Evolutionary conservation across 2,329 filamentous ascomycete genomes (phyloP).

Genomic region (Lachnellula suecica): DNA sequence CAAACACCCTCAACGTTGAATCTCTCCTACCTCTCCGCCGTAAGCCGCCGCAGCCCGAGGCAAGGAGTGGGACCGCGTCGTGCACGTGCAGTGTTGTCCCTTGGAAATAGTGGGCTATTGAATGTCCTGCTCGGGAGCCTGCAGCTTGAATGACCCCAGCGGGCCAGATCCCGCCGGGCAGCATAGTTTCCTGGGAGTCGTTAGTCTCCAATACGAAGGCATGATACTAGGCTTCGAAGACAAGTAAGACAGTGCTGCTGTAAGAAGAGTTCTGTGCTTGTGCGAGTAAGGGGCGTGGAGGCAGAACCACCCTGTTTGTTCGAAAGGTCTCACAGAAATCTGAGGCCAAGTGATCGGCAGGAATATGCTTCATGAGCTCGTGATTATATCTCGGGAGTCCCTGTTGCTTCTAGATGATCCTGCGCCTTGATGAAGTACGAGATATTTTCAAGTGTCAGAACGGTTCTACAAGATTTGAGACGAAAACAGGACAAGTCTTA

Average conservation of each 20-base stretch:
- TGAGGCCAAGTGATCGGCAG: not conserved
- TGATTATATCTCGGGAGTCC: not conserved
- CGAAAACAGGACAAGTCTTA: not conserved
- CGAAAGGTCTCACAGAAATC: no score
- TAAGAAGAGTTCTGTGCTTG: not conserved
- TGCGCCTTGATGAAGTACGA: no score
- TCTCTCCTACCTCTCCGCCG: not conserved
- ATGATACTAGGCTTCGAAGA: not conserved
- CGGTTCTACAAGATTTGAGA: not conserved
- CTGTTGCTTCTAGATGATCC: not conserved
- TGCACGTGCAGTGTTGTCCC: not conserved
- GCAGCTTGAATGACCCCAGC: not conserved
- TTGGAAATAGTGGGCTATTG: not conserved
- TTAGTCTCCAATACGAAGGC: not conserved
- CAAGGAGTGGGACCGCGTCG: not conserved
- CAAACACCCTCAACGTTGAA: not conserved
- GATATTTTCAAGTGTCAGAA: not conserved
- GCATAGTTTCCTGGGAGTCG: not conserved
- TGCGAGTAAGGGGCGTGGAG: no score
- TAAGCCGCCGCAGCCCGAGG: not conserved
- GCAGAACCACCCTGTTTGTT: no score
- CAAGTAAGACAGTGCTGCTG: not conserved
- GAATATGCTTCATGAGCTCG: not conserved
- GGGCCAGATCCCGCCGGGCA: not conserved
- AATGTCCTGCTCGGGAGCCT: not conserved